These are phyloP conservation scores for Mrakia frigida DNA, from an alignment of 768 basidiomycete species.

Conservation along the genomic window DNA sequence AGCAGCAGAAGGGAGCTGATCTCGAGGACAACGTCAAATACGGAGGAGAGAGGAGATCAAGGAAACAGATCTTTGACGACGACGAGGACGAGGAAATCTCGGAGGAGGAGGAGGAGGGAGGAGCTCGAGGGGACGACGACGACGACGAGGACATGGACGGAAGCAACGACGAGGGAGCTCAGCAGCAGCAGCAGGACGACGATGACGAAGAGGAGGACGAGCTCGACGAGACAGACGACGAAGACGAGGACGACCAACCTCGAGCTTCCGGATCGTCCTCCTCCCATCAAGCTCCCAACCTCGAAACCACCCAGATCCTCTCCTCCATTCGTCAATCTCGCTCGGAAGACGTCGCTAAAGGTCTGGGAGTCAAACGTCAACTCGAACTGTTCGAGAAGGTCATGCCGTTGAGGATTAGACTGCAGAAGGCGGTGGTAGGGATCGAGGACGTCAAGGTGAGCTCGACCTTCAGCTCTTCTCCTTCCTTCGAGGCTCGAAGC, in stretches of 20 bases:
- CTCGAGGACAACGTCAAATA: constrained; percentile 29
- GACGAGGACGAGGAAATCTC: neutral
- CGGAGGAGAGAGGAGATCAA: constrained; percentile 15
- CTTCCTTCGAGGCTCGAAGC: neutral
- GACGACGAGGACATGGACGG: constrained; percentile 8
- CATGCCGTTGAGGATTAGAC: constrained; percentile 27
- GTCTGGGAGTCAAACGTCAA: constrained; percentile 31
- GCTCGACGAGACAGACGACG: constrained; percentile 16
- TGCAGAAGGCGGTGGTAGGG: constrained; percentile 30
- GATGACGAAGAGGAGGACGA: constrained; percentile 16
- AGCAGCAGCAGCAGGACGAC: neutral
- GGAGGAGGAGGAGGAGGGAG: neutral
- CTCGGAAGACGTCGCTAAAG: constrained; percentile 29
- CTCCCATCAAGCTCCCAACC: neutral
- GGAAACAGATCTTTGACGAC: constrained; percentile 30
- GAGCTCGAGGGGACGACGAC: constrained; percentile 7
- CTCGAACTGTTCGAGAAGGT: constrained; percentile 30
- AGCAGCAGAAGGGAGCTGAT: neutral
- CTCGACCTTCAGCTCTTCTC: neutral
- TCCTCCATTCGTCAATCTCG: constrained; percentile 31
- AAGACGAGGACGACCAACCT: constrained; percentile 15
- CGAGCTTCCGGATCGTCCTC: too few relatives aligned
- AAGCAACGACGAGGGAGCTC: constrained; percentile 10
- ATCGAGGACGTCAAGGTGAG: constrained; percentile 10
- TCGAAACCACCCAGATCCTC: constrained; percentile 32